phyloP scores from a whole-genome alignment of 805 yeast genomes.

The Candida koratica region DNA sequence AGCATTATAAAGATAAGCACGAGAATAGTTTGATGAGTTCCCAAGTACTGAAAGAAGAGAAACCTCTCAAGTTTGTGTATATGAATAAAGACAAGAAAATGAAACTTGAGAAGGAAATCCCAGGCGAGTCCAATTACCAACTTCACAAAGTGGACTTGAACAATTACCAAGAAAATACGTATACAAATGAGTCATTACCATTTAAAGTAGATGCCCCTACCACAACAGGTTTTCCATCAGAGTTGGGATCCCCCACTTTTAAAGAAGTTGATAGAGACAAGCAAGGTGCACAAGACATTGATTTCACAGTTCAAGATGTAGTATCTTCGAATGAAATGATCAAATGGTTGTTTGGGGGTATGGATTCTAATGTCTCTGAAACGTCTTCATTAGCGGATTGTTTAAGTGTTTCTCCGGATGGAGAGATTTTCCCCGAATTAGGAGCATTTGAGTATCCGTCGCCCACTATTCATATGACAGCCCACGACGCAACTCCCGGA shows the following conservation, averaged over 20 bases:
- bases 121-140: not conserved
- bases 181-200: not conserved
- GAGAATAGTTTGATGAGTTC: not conserved
- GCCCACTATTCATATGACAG: not conserved
- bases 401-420: conserved; percentile 10
- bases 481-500: not conserved
- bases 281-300: not conserved
- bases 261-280: not conserved
- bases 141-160: too few species aligned
- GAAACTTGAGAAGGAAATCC: not conserved
- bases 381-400: not conserved
- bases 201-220: not conserved
- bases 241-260: not conserved
- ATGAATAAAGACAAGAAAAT: not conserved
- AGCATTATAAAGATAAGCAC: conserved; percentile 14
- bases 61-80: not conserved
- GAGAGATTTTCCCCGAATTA: conserved; percentile 11
- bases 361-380: conserved; percentile 6
- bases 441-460: conserved; percentile 15
- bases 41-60: not conserved
- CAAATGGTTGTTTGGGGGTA: conserved; percentile 16
- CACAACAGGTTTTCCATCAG: not conserved
- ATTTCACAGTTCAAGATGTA: conserved; percentile 8
- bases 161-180: too few species aligned
- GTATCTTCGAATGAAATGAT: conserved; percentile 14